Conservation (phyloP, 306 rosid species). For the Pyrus bretschneideri region DNA sequence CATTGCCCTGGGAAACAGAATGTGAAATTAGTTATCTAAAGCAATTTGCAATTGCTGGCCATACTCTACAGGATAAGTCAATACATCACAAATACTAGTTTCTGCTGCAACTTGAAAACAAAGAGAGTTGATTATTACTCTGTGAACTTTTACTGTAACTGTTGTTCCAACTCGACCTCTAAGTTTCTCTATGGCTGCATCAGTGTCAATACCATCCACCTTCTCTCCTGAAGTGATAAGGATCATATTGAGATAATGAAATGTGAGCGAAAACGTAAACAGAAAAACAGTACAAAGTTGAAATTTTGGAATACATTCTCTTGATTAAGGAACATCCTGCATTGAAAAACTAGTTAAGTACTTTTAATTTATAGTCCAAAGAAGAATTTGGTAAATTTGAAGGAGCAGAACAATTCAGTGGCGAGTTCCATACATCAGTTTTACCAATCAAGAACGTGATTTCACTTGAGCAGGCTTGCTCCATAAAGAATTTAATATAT, state of each 20-base stretch:
- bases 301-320: not conserved
- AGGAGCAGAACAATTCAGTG: not conserved
- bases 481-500: not conserved
- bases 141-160: constrained; percentile 66
- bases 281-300: not conserved
- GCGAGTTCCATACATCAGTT: not conserved
- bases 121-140: constrained; percentile 25
- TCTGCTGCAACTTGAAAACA: not conserved
- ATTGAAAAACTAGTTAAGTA: not conserved
- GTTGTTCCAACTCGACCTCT: constrained; percentile 90
- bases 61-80: too few relatives aligned
- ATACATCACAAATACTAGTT: not conserved
- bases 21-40: constrained; percentile 20
- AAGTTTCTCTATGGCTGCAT: constrained; percentile 74
- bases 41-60: not conserved
- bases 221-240: constrained; percentile 51
- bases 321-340: not conserved
- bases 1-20: constrained; percentile 46
- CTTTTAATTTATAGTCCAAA: not conserved
- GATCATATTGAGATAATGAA: constrained; percentile 9
- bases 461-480: not conserved
- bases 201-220: constrained; percentile 74
- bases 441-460: not conserved
- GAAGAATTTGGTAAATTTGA: not conserved
- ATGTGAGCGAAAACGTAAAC: not conserved